phyloP scores from a whole-genome alignment of 768 basidiomycete species.

The Suillus placidus region DNA sequence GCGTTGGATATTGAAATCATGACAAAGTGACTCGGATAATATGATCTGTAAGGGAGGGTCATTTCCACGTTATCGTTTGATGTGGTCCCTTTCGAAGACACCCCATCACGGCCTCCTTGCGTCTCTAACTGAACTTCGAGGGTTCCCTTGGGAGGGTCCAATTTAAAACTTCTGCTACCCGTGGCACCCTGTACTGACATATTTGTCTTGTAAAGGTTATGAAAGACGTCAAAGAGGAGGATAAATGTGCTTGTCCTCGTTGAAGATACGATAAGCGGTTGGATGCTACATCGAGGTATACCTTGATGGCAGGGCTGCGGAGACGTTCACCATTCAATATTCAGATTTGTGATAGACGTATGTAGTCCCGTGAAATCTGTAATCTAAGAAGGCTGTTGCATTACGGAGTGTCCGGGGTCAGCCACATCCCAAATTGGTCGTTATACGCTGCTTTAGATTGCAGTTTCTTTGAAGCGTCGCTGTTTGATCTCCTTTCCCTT shows the following conservation, averaged over 20 bases:
- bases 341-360: slow-evolving; percentile 9
- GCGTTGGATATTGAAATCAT: slow-evolving; percentile 15
- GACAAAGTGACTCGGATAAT: neutral
- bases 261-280: slow-evolving; percentile 22
- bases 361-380: slow-evolving; percentile 18
- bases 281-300: slow-evolving; percentile 19
- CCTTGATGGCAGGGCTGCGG: slow-evolving; percentile 8
- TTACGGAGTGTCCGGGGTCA: slow-evolving; percentile 36
- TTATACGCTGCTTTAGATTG: slow-evolving; percentile 8
- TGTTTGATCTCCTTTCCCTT: slow-evolving; percentile 21
- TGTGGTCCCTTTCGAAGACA: slow-evolving; percentile 38
- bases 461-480: slow-evolving; percentile 10
- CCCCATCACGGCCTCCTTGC: slow-evolving; percentile 31
- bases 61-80: slow-evolving; percentile 36
- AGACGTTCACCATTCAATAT: slow-evolving; percentile 4
- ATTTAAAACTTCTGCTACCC: slow-evolving; percentile 30
- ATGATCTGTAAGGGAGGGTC: neutral
- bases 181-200: slow-evolving; percentile 30
- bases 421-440: neutral
- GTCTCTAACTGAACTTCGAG: slow-evolving; percentile 16
- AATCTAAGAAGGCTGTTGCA: slow-evolving; percentile 11
- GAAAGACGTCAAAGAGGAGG: slow-evolving; percentile 51
- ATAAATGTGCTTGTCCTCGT: slow-evolving; percentile 48
- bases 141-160: slow-evolving; percentile 28
- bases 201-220: slow-evolving; percentile 43